These are phyloP conservation scores for Cryptococcus maquisensis DNA, from an alignment of 1,284 basidiomycete genomes.

Conservation along the genomic window DNA sequence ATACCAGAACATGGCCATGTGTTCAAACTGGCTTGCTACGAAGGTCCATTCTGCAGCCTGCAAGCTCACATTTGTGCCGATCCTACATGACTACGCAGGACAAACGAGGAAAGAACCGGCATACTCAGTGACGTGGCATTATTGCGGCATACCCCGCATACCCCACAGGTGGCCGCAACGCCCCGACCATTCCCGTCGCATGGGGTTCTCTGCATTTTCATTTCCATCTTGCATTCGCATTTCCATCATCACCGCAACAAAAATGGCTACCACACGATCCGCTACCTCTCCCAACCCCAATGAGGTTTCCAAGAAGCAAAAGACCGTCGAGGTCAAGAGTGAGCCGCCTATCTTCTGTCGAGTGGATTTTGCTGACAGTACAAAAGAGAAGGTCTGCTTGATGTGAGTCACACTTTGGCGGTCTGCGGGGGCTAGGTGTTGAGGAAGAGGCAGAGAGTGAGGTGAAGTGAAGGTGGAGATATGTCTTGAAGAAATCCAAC, in stretches of 20 bases:
- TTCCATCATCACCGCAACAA: background rate
- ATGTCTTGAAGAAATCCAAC: background rate
- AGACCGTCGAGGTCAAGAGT: conserved; percentile 39
- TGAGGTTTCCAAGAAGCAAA: conserved; percentile 32
- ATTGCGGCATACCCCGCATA: no score
- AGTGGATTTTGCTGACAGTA: background rate
- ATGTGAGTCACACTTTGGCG: conserved; percentile 58
- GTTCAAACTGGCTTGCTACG: no score
- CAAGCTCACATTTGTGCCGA: no score
- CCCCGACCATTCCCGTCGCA: no score
- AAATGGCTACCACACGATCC: conserved; percentile 19
- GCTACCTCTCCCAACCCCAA: conserved; percentile 24
- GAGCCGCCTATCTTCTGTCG: conserved; percentile 6
- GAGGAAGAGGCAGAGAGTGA: background rate
- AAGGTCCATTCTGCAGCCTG: no score
- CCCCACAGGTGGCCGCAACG: no score
- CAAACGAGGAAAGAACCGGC: no score
- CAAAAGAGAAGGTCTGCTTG: conserved; percentile 75
- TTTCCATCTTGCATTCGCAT: background rate
- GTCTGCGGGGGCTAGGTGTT: background rate
- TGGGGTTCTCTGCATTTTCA: background rate
- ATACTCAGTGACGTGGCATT: no score
- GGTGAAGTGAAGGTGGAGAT: background rate
- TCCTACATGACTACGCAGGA: no score
- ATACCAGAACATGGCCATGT: no score